Base-by-base conservation (phyloP, 2,329 filamentous ascomycete species). In the Microsporum canis region DNA sequence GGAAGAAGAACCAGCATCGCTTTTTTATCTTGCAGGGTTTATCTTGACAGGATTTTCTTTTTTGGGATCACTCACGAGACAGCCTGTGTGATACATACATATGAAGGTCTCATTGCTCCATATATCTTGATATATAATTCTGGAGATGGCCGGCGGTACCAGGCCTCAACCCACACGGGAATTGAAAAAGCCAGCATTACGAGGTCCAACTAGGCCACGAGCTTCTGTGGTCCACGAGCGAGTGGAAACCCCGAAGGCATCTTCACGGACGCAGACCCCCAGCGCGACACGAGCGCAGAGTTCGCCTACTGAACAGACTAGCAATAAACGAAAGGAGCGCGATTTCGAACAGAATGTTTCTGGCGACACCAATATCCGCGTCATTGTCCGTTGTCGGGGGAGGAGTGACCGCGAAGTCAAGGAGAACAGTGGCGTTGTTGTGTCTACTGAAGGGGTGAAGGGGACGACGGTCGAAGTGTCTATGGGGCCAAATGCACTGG, bases 351-450 rank as follows among this genome's bases (percentile, higher is more conserved):
- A 82, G 4, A 84, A 88, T 53, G 57, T 55, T 3, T 58, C 53
- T 17, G 33, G 61, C 36, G 63, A 64, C 51, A 97, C 92, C 5
- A 99, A 96, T 72, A 99, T 99, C 75, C 94, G 95, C 72, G 94
- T 99, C 55, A 91, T 97, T 38, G 95, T 99, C 62, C 84, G 94
- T 65, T 99, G 92, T 77, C 84, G 94, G 67, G 94, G 92, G 3
- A 87, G 94, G 65, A 97, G 89, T 71, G 89, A 96, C 67, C 86
- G 92, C 66, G 94, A 99, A 76, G 86, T 96, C 59, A 83, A 86
- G 67, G 94, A 99, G 74, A 99, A 96, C 75, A 96, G 91, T 71
- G 89, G 90, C 43, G 91, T 97, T 1, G 91, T 97, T 0, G 85
- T 99, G 7, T 85, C 82, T 29, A 92, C 91, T 2, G 88, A 94